Base-by-base conservation (phyloP, 2,329 filamentous ascomycete species). In the Lachnellula subtilissima region DNA sequence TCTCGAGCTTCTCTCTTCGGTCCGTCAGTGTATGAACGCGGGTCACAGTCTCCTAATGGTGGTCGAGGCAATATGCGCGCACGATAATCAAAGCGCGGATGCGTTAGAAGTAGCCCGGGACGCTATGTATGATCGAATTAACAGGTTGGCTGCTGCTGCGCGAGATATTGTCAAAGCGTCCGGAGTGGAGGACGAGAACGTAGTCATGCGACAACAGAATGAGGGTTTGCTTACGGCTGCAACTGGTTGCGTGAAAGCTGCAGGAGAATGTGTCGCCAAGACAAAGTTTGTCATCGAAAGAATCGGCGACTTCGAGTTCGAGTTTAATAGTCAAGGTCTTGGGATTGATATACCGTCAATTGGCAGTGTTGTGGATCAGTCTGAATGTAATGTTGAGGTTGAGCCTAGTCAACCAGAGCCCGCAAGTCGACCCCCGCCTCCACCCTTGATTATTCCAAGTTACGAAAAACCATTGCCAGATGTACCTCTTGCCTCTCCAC, bases 261-360 rank as follows among this genome's bases (percentile, higher is more conserved):
- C 92, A 46, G 93, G 93, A 42, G 91, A 96, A 64, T 97, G 93
- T 71, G 88, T 96, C 19, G 86, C 88, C 6, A 93, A 92, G 73
- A 88, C 92, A 11, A 91, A 91, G 66, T 80, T 84, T 69, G 85
- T 95, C 46, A 87, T 99, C 56, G 91, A 96, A 72, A 82, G 88
- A 58, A 91, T 94, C 61, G 91, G 92, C 19, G 92, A 96, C 71
- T 96, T 96, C 62, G 91, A 96, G 71, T 84, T 92, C 63, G 84
- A 88, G 62, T 69, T 75, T 39, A 74, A 74, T 17, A 72, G 68
- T 60, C 72, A 67, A 40, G 71, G 77, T 32, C 72, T 88, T 25
- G 80, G 78, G 7, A 78, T 86, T 51, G 81, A 85, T 60, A 69
- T 64, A 42, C 46, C 60, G 39, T 59, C 63, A 45, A 62, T 64